Conservation (phyloP, 2,329 filamentous ascomycete species). For the Paecilomyces fulvus region DNA sequence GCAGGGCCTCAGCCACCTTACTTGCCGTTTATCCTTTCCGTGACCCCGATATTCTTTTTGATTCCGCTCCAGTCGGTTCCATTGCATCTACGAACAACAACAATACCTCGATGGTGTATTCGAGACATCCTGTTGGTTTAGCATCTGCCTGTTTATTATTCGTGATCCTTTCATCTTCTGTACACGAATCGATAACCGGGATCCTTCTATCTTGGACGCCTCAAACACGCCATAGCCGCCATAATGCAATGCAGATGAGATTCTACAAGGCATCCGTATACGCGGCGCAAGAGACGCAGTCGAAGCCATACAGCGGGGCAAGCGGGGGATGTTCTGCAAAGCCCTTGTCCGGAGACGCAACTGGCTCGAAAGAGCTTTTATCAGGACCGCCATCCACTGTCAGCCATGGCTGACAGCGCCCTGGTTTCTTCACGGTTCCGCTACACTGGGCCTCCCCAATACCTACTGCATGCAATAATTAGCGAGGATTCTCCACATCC, state of each 20-base stretch:
- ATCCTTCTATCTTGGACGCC: not conserved
- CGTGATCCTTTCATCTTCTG: not conserved
- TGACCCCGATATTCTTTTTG: not conserved
- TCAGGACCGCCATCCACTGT: not conserved
- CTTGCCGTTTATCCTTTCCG: not conserved
- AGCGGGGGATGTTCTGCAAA: not conserved
- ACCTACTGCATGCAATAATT: not conserved
- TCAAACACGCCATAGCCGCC: not conserved
- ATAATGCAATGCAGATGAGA: not conserved
- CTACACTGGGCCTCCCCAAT: not conserved
- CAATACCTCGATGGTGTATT: not conserved
- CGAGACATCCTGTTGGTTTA: not conserved
- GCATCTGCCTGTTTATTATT: not conserved
- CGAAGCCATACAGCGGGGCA: not conserved
- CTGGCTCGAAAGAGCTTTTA: not conserved
- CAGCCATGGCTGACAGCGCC: not conserved
- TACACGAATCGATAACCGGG: not conserved
- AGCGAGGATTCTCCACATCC: not conserved
- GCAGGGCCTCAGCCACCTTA: not conserved
- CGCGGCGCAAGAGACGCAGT: not conserved
- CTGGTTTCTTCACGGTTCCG: not conserved
- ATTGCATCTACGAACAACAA: not conserved
- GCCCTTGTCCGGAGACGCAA: not conserved
- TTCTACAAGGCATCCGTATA: not conserved
- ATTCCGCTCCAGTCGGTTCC: not conserved